phyloP scores from a whole-genome alignment of 768 basidiomycete species.

The Rhodosporidiobolus sp. region DNA sequence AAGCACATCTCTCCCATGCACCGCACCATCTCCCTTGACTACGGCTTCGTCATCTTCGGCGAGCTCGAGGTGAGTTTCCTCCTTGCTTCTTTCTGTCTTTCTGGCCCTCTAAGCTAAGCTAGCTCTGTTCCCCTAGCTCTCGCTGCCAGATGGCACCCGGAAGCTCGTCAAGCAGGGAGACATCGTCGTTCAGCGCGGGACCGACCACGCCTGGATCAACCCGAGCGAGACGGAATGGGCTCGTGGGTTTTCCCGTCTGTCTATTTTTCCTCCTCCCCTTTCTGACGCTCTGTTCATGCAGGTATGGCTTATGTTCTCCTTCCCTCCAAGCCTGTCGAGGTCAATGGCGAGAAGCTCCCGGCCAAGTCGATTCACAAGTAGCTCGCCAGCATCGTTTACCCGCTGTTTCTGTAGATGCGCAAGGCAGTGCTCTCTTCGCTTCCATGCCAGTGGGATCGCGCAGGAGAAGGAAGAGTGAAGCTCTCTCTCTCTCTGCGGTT shows the following conservation, averaged over 20 bases:
- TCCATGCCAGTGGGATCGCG: too few relatives aligned
- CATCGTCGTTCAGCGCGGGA: conserved; percentile 2
- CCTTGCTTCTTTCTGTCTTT: not conserved
- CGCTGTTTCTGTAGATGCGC: too few relatives aligned
- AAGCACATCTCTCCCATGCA: conserved; percentile 7
- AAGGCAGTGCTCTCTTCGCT: not conserved
- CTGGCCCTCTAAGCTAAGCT: too few relatives aligned
- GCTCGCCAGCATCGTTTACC: too few relatives aligned
- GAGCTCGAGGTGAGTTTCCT: not conserved
- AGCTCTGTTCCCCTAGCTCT: not conserved
- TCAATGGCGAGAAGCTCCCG: conserved; percentile 6
- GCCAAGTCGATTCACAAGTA: conserved; percentile 8
- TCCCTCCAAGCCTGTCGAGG: conserved; percentile 2
- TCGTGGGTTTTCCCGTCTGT: not conserved
- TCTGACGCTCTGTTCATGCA: not conserved
- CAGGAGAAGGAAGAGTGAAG: too few relatives aligned
- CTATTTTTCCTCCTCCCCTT: too few relatives aligned
- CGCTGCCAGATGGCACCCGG: not conserved
- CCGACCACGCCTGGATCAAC: conserved; percentile 13
- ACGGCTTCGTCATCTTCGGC: conserved; percentile 18
- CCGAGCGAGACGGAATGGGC: not conserved
- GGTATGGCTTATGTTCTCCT: conserved; percentile 16
- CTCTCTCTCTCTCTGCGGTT: too few relatives aligned
- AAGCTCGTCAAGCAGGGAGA: not conserved
- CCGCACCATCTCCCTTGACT: conserved; percentile 18